A percentile compares a stretch with the other conserved stretches of the same genome.
Evolutionary conservation across 1,139 yeast genomes (phyloP).

Genomic region (Blastobotrys buckinghamii): DNA sequence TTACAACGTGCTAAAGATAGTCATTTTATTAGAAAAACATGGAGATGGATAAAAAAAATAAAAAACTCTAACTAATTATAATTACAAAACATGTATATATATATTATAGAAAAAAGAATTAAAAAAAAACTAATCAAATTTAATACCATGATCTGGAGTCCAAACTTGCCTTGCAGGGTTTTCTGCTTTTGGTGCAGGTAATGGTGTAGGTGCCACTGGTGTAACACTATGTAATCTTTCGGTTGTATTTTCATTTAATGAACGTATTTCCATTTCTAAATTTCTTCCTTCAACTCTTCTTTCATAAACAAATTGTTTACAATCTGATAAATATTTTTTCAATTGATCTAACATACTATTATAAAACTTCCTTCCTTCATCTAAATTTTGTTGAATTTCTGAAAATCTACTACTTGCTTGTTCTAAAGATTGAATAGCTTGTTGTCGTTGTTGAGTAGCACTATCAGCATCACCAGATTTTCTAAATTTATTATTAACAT

Average conservation of each 20-base stretch:
- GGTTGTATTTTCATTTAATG: neutral
- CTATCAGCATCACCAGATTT: conserved; percentile 24
- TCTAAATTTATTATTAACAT: conserved; percentile 13
- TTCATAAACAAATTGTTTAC: conserved; percentile 49
- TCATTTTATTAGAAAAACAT: conserved; percentile 9
- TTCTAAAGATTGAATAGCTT: conserved; percentile 50
- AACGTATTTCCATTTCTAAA: conserved; percentile 34
- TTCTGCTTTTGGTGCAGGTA: conserved; percentile 2
- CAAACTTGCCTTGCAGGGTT: conserved; percentile 20
- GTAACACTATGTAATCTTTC: neutral
- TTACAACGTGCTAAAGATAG: conserved; percentile 32
- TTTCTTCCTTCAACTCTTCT: conserved; percentile 52
- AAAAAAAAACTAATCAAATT: conserved; percentile 25
- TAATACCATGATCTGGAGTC: conserved; percentile 36
- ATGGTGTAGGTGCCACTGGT: conserved; percentile 10
- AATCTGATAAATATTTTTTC: conserved; percentile 42
- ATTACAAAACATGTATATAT: neutral
- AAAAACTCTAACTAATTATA: neutral
- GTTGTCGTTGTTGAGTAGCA: conserved; percentile 38
- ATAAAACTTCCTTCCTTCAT: conserved; percentile 69
- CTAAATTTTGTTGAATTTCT: conserved; percentile 54
- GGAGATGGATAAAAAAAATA: neutral
- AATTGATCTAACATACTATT: conserved; percentile 52
- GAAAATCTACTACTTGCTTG: conserved; percentile 47
- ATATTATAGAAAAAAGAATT: neutral